Evolutionary conservation across 202 grass and related monocot species (phyloP).

Genomic region (Zizania palustris): DNA sequence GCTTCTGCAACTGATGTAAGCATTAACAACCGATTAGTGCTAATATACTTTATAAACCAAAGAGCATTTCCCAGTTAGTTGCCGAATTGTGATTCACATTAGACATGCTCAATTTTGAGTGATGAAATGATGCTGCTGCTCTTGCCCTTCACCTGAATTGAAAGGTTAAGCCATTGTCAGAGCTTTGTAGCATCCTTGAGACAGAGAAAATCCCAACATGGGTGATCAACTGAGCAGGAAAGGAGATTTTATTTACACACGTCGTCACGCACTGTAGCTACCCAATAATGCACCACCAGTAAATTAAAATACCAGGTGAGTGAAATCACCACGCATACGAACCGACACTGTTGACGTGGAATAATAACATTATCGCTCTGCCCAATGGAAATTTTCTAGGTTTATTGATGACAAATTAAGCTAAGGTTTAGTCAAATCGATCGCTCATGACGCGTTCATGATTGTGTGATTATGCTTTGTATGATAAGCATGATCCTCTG

Average conservation of each 20-base stretch:
- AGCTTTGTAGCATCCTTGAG: neutral
- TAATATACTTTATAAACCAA: neutral
- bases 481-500: neutral
- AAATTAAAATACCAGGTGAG: neutral
- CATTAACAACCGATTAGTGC: neutral
- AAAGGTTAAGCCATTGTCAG: slow-evolving; percentile 38
- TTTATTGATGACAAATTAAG: neutral
- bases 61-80: neutral
- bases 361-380: neutral
- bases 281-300: neutral
- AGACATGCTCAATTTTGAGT: neutral
- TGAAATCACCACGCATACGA: neutral
- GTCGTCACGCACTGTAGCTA: neutral
- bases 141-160: slow-evolving; percentile 40
- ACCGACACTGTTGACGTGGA: slow-evolving; percentile 25
- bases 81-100: neutral
- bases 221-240: neutral
- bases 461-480: slow-evolving; percentile 16
- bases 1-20: slow-evolving; percentile 26
- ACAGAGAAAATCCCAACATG: slow-evolving; percentile 22
- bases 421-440: slow-evolving; percentile 26
- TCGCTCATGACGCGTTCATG: slow-evolving; percentile 6
- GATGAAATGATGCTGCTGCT: neutral
- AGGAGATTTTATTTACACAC: neutral
- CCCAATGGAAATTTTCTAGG: slow-evolving; percentile 10